A percentile compares a stretch with the other conserved stretches of the same genome.
Evolutionary conservation across 306 rosid genomes (phyloP).

Genomic region (Clitoria ternatea): DNA sequence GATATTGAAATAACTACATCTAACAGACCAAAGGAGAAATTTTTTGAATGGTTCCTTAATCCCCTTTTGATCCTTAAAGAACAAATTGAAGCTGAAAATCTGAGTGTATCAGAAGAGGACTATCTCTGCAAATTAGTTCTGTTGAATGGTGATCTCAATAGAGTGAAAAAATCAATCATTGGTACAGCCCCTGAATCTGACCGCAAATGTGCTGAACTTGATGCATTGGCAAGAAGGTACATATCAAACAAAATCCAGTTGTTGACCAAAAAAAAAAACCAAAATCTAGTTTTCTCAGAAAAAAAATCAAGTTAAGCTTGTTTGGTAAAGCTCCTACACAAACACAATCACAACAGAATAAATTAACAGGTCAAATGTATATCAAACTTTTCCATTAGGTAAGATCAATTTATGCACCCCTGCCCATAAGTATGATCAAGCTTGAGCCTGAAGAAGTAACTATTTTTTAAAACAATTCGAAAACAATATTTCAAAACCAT

Average conservation of each 20-base stretch:
- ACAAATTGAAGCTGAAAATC: slow-evolving; percentile 76
- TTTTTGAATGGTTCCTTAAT: slow-evolving; percentile 85
- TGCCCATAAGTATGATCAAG: no score
- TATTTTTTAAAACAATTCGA: no score
- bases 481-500: no score
- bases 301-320: no score
- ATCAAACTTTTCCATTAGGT: no score
- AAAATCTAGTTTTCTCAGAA: no score
- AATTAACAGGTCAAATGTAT: no score
- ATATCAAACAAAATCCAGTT: background rate
- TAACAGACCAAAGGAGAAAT: slow-evolving; percentile 66
- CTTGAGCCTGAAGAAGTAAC: no score
- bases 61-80: slow-evolving; percentile 86
- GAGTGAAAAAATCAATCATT: slow-evolving; percentile 49
- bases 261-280: no score
- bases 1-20: slow-evolving; percentile 66
- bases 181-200: slow-evolving; percentile 63
- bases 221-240: slow-evolving; percentile 89
- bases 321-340: no score
- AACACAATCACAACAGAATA: no score
- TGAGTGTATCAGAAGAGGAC: slow-evolving; percentile 63
- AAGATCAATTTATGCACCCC: no score
- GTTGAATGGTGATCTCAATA: slow-evolving; percentile 55
- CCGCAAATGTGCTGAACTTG: slow-evolving; percentile 72
- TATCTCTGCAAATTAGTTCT: slow-evolving; percentile 69